Evolutionary conservation across 2,329 filamentous ascomycete genomes (phyloP), one percentile per base, ranked within the genome.

Genomic region (Aureobasidium sp.): DNA sequence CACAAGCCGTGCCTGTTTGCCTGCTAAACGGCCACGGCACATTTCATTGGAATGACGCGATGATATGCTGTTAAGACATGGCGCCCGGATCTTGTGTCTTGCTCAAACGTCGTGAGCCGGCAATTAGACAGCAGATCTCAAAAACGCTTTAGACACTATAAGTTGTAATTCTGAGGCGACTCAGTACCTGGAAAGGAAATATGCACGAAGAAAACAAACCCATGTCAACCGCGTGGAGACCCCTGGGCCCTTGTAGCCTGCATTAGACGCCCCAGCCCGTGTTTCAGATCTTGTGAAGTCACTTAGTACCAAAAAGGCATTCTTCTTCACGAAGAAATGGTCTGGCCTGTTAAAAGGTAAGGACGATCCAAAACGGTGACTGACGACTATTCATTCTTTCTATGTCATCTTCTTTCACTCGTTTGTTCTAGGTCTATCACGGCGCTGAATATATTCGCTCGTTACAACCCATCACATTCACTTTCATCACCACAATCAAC

Each of bases 211-310:
- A 48, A 12, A 39, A 59, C 2, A n/a, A 20, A 36, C 39, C 44
- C 39, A 24, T 26, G 29, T 48, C 43, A 20, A 32, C 55, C 55
- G 55, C 55, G 55, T 59, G 41, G 27, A 5, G 20, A 7, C 32
- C 44, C 55, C 29, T 32, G 29, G 29, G 29, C 29, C 55, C 55
- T 48, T 59, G 55, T 43, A 59, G 55, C 29, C 37, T 55, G 51
- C 51, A 55, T 55, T 59, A 59, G 43, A 59, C 44, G 43, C 44
- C 43, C 34, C 55, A 17, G 20, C 7, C 55, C 55, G 55, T 48
- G 55, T 59, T 59, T 59, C 55, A 59, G 55, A 44, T 48, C 4
- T n/a, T 6, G 9, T 24, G 2, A 57, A 46, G 39, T 44, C 15
- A 44, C 53, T 36, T 15, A 20, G 44, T 59, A 48, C 41, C 53